Conservation (phyloP, 1,284 basidiomycete genomes). For the Gomphus sp. region DNA sequence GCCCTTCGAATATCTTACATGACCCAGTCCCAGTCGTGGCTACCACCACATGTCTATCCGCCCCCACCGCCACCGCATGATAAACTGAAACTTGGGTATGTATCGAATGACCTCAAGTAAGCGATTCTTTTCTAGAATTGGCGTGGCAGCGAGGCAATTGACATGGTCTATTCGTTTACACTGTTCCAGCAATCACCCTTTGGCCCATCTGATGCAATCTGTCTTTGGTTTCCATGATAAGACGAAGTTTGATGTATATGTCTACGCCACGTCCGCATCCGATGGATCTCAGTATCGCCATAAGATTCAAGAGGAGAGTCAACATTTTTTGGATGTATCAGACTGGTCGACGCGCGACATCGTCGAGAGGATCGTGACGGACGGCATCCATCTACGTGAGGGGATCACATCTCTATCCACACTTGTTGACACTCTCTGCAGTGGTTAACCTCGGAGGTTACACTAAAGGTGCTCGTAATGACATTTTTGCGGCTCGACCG, state of each 20-base stretch:
- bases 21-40: slow-evolving; percentile 39
- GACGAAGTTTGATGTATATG: slow-evolving; percentile 36
- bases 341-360: slow-evolving; percentile 33
- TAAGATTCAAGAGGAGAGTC: slow-evolving; percentile 39
- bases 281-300: slow-evolving; percentile 44
- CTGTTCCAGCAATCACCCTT: slow-evolving; percentile 41
- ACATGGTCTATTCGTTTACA: neutral
- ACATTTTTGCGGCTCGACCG: slow-evolving; percentile 51
- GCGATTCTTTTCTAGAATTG: slow-evolving; percentile 12
- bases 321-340: slow-evolving; percentile 45
- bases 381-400: slow-evolving; percentile 46
- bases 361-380: slow-evolving; percentile 34
- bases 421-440: slow-evolving; percentile 15
- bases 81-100: slow-evolving; percentile 47
- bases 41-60: slow-evolving; percentile 37
- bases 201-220: slow-evolving; percentile 55
- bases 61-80: slow-evolving; percentile 40
- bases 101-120: slow-evolving; percentile 49
- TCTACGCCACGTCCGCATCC: slow-evolving; percentile 47
- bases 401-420: slow-evolving; percentile 4
- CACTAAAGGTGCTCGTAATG: slow-evolving; percentile 57
- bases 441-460: slow-evolving; percentile 54
- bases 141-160: neutral
- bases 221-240: slow-evolving; percentile 47
- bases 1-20: slow-evolving; percentile 45